Conservation (phyloP, 106 monocot genomes). For the Dioscorea alata region DNA sequence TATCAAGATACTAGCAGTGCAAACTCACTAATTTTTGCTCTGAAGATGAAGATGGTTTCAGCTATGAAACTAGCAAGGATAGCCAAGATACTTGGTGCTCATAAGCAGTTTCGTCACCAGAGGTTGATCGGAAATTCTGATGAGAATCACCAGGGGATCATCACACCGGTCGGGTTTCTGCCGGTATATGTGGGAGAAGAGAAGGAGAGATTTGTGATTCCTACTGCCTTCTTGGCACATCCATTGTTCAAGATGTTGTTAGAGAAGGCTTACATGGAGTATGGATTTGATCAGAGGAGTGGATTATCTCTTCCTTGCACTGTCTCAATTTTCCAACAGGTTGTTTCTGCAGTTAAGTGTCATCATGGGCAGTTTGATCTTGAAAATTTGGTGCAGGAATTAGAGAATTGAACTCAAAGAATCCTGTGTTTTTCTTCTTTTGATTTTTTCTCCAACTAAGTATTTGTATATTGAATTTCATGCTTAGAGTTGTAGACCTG, state of each 20-base stretch:
- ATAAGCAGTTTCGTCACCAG: background rate
- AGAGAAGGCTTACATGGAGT: constrained; percentile 10
- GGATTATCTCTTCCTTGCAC: constrained; percentile 22
- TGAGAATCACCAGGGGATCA: background rate
- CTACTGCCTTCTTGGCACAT: constrained; percentile 15
- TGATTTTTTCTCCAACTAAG: too few relatives aligned
- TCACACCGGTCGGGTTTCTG: constrained; percentile 2
- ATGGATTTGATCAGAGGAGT: background rate
- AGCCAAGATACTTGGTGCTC: background rate
- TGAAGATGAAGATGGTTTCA: too few relatives aligned
- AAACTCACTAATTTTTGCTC: too few relatives aligned
- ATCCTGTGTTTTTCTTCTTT: too few relatives aligned
- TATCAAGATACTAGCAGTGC: too few relatives aligned
- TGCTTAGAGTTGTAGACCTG: too few relatives aligned
- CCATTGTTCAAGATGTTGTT: constrained; percentile 22
- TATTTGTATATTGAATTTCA: too few relatives aligned
- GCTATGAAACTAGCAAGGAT: background rate
- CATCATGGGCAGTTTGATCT: constrained; percentile 18
- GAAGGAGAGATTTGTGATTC: constrained; percentile 22
- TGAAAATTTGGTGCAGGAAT: constrained; percentile 11
- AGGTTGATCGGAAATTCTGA: background rate
- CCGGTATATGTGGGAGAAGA: constrained; percentile 34
- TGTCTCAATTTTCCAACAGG: constrained; percentile 3
- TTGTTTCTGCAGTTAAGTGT: constrained; percentile 15
- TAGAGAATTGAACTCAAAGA: background rate